A percentile compares a stretch with the other conserved stretches of the same genome.
Evolutionary conservation across 164 flowering plant species (phyloP).

Genomic region (Aristolochia contorta): DNA sequence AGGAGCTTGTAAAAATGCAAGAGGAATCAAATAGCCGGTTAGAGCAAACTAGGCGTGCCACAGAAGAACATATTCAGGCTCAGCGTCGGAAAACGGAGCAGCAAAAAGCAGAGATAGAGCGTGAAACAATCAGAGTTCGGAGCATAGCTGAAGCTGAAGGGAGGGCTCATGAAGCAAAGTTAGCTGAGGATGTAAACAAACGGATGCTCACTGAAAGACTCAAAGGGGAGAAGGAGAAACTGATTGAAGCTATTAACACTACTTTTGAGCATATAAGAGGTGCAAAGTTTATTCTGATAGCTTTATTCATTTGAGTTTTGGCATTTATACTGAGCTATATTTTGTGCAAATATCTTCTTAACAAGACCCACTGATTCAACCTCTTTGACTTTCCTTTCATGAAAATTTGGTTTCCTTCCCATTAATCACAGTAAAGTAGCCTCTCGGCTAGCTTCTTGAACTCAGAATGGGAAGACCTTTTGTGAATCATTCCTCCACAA

Average conservation of each 20-base stretch:
- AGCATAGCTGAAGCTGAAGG: conserved; percentile 95
- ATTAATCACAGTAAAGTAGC: neutral
- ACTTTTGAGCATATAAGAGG: conserved; percentile 94
- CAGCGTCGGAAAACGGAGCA: conserved; percentile 76
- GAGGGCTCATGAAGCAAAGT: conserved; percentile 84
- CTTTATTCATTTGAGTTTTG: neutral
- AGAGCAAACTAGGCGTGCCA: conserved; percentile 69
- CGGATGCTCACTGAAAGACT: conserved; percentile 67
- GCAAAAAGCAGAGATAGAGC: conserved; percentile 83
- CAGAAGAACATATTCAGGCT: conserved; percentile 89
- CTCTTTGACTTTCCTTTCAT: neutral
- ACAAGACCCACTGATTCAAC: neutral
- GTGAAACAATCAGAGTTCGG: conserved; percentile 79
- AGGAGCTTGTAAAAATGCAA: conserved; percentile 82
- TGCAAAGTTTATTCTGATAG: conserved; percentile 11
- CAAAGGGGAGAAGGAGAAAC: conserved; percentile 86
- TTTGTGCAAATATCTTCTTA: too few species aligned
- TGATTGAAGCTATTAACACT: conserved; percentile 96
- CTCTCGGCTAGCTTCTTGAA: too few species aligned
- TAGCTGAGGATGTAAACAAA: conserved; percentile 76
- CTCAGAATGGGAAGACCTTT: too few species aligned
- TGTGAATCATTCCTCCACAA: too few species aligned
- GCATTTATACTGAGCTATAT: too few species aligned
- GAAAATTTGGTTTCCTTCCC: neutral
- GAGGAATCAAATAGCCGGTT: conserved; percentile 68